Conservation (phyloP, 805 yeast species). For the Candida cerambycidarum region DNA sequence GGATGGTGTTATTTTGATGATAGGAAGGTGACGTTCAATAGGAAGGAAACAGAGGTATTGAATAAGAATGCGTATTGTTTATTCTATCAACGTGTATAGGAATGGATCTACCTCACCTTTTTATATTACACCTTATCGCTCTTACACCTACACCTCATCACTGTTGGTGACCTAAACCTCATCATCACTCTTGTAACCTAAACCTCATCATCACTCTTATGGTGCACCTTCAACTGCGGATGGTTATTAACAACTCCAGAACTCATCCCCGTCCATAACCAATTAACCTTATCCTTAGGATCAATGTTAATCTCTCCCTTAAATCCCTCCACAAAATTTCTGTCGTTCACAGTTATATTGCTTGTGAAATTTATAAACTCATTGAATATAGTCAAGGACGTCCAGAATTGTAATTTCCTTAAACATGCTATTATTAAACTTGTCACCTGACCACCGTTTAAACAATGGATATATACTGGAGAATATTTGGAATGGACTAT, state of each 20-base stretch:
- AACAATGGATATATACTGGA: constrained; percentile 83
- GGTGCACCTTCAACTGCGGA: constrained; percentile 41
- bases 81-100: constrained; percentile 58
- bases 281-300: constrained; percentile 46
- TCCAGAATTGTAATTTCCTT: constrained; percentile 83
- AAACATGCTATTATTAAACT: constrained; percentile 83
- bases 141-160: too few relatives aligned
- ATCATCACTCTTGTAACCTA: too few relatives aligned
- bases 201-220: too few relatives aligned
- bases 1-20: constrained; percentile 89
- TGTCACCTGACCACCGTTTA: constrained; percentile 87
- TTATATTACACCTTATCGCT: too few relatives aligned
- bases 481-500: constrained; percentile 57
- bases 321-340: constrained; percentile 80
- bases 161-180: too few relatives aligned
- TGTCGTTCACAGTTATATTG: constrained; percentile 76
- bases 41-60: constrained; percentile 52
- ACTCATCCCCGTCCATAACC: constrained; percentile 70
- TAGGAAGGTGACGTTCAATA: constrained; percentile 57
- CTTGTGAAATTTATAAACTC: constrained; percentile 80
- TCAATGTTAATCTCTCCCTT: constrained; percentile 59
- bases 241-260: constrained; percentile 56
- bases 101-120: too few relatives aligned
- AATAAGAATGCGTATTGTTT: constrained; percentile 80
- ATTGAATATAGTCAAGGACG: constrained; percentile 79